Evolutionary conservation across 129 eudicot genomes (phyloP), one percentile per base, ranked within the genome.

Genomic region (Smallanthus sonchifolius): DNA sequence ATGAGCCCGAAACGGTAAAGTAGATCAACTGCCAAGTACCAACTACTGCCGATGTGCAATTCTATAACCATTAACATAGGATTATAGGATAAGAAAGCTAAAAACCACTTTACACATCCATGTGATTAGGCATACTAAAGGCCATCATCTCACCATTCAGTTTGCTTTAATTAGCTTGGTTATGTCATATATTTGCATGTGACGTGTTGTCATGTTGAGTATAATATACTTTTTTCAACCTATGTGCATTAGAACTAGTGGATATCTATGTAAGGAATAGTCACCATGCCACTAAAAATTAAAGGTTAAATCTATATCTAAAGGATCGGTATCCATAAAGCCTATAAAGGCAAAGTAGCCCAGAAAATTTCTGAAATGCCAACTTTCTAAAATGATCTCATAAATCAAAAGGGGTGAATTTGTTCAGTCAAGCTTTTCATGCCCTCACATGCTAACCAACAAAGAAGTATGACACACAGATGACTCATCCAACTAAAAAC

Each of bases 401-500:
- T 19, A 56, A 42, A 48, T 42, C 57, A 40, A 72, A 40, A 49
- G 16, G 32, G 35, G 13, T 56, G 3, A 56, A 48, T 57, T 37
- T 72, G 9, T 24, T 39, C 39, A 30, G 42, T 36, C 49, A 10
- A 15, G n/a, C 44, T 60, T 73, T 73, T 73, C 67, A 28, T 66
- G 34, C 56, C 43, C 77, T 36, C 66, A 60, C 47, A 65, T 70
- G 40, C 57, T 38, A 70, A 70, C 77, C 70, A 78, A 48, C 72
- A 62, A 14, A 7, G 61, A 74, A 10, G 2, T 8, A 81, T 82
- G 79, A 79, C 61, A 17, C n/a, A 56, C 8, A 56, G 30, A 75
- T 79, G 81, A 75, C 79, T 78, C 81, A 56, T 72, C 61, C 75
- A 83, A 39, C 72, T 56, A 36, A 75, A 75, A 79, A 57, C 65